A percentile compares a stretch with the other conserved stretches of the same genome.
These are phyloP conservation scores for Rhinocladiella mackenziei DNA, from an alignment of 2,329 filamentous ascomycete genomes.

Conservation along the genomic window DNA sequence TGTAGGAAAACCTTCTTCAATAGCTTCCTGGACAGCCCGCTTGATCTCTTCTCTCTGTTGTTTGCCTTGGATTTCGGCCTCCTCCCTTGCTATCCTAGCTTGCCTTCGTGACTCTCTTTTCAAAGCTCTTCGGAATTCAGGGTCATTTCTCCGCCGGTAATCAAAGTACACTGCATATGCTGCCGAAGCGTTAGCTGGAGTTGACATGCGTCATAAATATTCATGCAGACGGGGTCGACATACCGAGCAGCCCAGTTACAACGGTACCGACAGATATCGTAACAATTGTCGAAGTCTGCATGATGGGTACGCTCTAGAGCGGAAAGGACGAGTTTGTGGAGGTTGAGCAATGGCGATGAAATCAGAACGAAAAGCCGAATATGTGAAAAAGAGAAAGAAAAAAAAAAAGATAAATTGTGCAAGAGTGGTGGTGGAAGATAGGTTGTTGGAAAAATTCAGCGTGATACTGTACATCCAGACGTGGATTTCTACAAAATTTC, in stretches of 20 bases:
- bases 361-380: not conserved
- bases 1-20: constrained; percentile 84
- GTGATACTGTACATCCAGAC: too few species aligned
- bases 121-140: constrained; percentile 58
- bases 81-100: constrained; percentile 46
- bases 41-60: constrained; percentile 64
- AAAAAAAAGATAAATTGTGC: not conserved
- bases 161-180: constrained; percentile 66
- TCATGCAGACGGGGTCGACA: constrained; percentile 17
- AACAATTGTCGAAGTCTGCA: constrained; percentile 53
- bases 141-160: constrained; percentile 60
- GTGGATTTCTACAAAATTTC: too few species aligned
- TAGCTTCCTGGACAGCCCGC: constrained; percentile 70
- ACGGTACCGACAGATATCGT: constrained; percentile 56
- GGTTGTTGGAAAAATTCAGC: too few species aligned
- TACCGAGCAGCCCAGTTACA: constrained; percentile 55
- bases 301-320: constrained; percentile 4
- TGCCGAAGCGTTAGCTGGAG: constrained; percentile 28
- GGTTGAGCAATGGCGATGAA: too few species aligned
- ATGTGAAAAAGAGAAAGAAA: not conserved
- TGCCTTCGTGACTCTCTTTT: constrained; percentile 48
- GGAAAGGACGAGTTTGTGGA: not conserved
- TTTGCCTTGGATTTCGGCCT: constrained; percentile 45
- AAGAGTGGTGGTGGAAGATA: not conserved
- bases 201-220: constrained; percentile 1